Conservation (phyloP, 2,329 filamentous ascomycete genomes). For the Elsinoe arachidis region DNA sequence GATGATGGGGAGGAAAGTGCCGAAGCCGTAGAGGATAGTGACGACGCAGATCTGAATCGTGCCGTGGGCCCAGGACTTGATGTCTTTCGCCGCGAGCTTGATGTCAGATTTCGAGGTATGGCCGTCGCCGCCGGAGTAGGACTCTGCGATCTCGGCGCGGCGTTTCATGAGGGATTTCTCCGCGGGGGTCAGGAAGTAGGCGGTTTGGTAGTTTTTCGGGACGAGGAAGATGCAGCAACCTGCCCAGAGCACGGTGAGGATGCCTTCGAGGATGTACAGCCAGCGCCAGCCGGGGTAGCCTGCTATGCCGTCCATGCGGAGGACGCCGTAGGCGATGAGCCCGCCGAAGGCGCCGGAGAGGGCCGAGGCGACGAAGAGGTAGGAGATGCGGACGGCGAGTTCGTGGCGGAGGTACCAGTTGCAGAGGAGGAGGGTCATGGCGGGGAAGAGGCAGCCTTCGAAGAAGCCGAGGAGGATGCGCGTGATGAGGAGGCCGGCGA, state of each 20-base stretch:
- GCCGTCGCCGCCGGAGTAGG: constrained; percentile 25
- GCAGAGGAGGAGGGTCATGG: constrained; percentile 12
- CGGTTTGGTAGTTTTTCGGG: constrained; percentile 27
- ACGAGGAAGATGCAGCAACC: constrained; percentile 25
- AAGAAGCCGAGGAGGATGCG: constrained; percentile 33
- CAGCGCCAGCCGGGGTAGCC: constrained; percentile 26
- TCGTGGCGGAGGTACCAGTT: constrained; percentile 15
- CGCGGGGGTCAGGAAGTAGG: constrained; percentile 26
- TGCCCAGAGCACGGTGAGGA: constrained; percentile 26
- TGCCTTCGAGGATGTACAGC: constrained; percentile 27
- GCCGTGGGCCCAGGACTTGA: constrained; percentile 28
- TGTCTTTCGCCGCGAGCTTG: constrained; percentile 26
- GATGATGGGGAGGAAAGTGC: constrained; percentile 36
- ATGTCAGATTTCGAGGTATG: constrained; percentile 26
- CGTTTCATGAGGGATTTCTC: constrained; percentile 26
- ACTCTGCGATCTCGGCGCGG: constrained; percentile 25
- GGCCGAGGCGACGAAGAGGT: constrained; percentile 14
- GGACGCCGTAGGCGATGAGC: constrained; percentile 22
- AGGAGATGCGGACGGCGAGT: constrained; percentile 15
- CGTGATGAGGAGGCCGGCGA: constrained; percentile 38
- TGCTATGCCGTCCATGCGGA: constrained; percentile 23
- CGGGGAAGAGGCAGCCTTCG: constrained; percentile 19
- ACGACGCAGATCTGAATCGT: constrained; percentile 33
- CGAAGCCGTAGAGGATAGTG: constrained; percentile 34
- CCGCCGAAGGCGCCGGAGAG: constrained; percentile 23